These are phyloP conservation scores for Camelina hispida DNA, from an alignment of 345 rosid genomes.

Conservation along the genomic window DNA sequence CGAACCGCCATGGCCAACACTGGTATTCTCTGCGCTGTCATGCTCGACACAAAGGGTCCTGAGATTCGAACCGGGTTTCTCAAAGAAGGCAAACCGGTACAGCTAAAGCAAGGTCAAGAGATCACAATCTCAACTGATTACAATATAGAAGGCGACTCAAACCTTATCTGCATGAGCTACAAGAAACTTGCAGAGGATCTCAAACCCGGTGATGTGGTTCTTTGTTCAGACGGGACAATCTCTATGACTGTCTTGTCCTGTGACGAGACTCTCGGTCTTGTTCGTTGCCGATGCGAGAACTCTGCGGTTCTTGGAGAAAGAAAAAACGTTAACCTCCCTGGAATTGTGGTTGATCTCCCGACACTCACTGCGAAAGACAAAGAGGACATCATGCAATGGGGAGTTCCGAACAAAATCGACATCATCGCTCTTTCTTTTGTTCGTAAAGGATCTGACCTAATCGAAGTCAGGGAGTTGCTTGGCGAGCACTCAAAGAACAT, in stretches of 20 bases:
- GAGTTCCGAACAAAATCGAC: conserved; percentile 62
- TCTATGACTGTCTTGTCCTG: conserved; percentile 56
- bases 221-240: conserved; percentile 66
- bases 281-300: conserved; percentile 58
- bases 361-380: conserved; percentile 64
- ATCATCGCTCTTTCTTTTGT: conserved; percentile 68
- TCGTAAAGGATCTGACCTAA: conserved; percentile 65
- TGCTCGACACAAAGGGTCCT: conserved; percentile 98
- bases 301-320: conserved; percentile 65
- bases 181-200: conserved; percentile 62
- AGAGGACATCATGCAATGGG: conserved; percentile 63
- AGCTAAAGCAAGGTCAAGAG: conserved; percentile 67
- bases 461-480: conserved; percentile 53
- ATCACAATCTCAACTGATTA: conserved; percentile 54
- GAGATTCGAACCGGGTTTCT: conserved; percentile 75
- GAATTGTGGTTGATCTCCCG: conserved; percentile 68
- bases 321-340: conserved; percentile 67
- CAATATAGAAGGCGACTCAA: conserved; percentile 53
- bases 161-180: conserved; percentile 65
- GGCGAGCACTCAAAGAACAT: conserved; percentile 54
- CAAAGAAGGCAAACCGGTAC: conserved; percentile 58
- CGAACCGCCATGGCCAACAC: conserved; percentile 64
- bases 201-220: conserved; percentile 50
- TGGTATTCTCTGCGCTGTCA: conserved; percentile 65
- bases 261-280: conserved; percentile 51